These are phyloP conservation scores for Salix suchowensis DNA, from an alignment of 345 rosid species.

Conservation along the genomic window DNA sequence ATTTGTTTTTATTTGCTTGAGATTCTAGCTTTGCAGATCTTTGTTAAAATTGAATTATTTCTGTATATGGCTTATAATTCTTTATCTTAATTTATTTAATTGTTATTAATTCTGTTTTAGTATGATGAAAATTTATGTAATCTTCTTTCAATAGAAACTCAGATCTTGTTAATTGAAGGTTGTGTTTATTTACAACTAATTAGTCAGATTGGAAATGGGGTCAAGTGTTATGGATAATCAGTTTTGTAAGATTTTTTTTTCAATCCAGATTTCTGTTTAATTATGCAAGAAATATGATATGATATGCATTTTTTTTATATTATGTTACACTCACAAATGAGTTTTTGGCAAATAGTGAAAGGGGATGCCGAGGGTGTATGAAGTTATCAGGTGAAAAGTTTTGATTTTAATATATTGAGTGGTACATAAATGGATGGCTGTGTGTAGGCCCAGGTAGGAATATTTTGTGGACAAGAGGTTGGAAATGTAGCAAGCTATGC, in stretches of 20 bases:
- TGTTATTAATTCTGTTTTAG: not conserved
- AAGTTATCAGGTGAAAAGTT: constrained; percentile 8
- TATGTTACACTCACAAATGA: not conserved
- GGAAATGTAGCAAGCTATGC: constrained; percentile 81
- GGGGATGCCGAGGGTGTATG: not conserved
- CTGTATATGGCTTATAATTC: not conserved
- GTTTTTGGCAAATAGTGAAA: not conserved
- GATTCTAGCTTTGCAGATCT: not conserved
- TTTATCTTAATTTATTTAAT: not conserved
- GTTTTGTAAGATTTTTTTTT: too few relatives aligned
- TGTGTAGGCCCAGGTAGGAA: constrained; percentile 99
- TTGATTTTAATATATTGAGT: constrained; percentile 40
- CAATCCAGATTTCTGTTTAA: not conserved
- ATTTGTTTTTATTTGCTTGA: not conserved
- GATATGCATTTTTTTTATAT: not conserved
- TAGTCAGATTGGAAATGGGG: too few relatives aligned
- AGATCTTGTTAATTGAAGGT: not conserved
- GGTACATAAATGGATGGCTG: constrained; percentile 72
- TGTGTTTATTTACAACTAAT: not conserved
- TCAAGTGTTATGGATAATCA: too few relatives aligned
- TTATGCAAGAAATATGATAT: not conserved
- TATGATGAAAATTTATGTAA: not conserved
- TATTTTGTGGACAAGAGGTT: constrained; percentile 86
- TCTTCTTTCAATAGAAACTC: not conserved
- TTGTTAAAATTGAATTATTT: not conserved